Evolutionary conservation across 371 early-diverging fungal genomes (phyloP), one percentile per base, ranked within the genome.

Genomic region (Cokeromyces recurvatus): DNA sequence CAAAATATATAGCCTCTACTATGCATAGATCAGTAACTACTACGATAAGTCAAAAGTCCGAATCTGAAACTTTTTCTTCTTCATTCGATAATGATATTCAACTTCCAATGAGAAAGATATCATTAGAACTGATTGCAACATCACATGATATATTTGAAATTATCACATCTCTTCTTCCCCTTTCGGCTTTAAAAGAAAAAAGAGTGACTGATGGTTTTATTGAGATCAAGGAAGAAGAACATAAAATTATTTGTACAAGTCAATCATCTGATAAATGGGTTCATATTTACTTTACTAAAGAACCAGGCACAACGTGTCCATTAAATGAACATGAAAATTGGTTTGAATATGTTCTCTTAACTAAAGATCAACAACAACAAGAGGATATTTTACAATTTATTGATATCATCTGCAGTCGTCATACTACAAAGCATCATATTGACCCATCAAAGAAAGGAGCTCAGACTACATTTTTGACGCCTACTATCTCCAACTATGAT

Each of bases 1-100:
- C 83, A 0, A 78, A 79, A 5, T 82, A 86, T 10, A 71, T 87
- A 10, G 63, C 59, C 9, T 24, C 79, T 86, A n/a, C n/a, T n/a
- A n/a, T n/a, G n/a, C n/a, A n/a, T n/a, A n/a, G n/a, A n/a, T n/a
- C n/a, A n/a, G n/a, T n/a, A n/a, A n/a, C n/a, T n/a, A 17, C 48
- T 43, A 25, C 2, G 25, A 1, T 31, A 11, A 29, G 29, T 29
- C 29, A 29, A 29, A 5, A 29, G 11, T 8, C 8, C 29, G 29
- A 5, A 29, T 5, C 5, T 8, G 29, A 29, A 11, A 29, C 5
- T 11, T n/a, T n/a, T n/a, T n/a, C n/a, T n/a, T n/a, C n/a, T n/a
- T n/a, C n/a, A n/a, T n/a, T n/a, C n/a, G 4, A n/a, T 4, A 34
- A 15, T 15, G 15, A 34, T 15, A 34, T 9, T 14, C 35, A 9